These are phyloP conservation scores for Podospora comata DNA, from an alignment of 495 filamentous ascomycete species.

Conservation along the genomic window DNA sequence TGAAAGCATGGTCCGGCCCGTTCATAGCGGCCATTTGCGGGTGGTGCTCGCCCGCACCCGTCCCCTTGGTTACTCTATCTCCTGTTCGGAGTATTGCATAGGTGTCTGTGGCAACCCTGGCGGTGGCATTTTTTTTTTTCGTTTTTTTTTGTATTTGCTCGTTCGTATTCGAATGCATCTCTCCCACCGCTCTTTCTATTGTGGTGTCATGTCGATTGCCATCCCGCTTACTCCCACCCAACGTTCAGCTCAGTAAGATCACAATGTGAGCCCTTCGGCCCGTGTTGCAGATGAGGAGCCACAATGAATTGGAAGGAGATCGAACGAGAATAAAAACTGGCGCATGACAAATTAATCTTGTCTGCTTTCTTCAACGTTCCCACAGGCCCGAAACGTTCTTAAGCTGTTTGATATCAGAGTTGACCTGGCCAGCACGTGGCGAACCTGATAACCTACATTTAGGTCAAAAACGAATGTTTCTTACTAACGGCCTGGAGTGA, in stretches of 20 bases:
- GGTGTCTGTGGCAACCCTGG: slow-evolving; percentile 1
- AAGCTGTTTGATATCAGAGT: background rate
- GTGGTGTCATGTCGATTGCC: too few species aligned
- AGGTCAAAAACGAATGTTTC: too few species aligned
- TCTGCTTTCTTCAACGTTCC: background rate
- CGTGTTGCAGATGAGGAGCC: background rate
- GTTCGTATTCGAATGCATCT: slow-evolving; percentile 1
- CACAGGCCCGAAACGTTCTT: background rate
- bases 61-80: background rate
- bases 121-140: slow-evolving; percentile 20
- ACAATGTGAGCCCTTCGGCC: background rate
- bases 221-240: background rate
- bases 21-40: background rate
- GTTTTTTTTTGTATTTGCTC: background rate
- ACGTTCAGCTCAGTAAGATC: background rate
- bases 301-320: background rate
- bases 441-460: too few species aligned
- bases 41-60: background rate
- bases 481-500: background rate
- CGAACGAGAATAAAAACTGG: background rate
- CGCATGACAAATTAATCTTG: background rate
- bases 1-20: slow-evolving; percentile 1
- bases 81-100: background rate
- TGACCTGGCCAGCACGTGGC: slow-evolving; percentile 1
- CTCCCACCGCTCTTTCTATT: background rate